A percentile compares a stretch with the other conserved stretches of the same genome.
These are phyloP conservation scores for Amaranthus cruentus DNA, from an alignment of 148 eudicot species.

Conservation along the genomic window DNA sequence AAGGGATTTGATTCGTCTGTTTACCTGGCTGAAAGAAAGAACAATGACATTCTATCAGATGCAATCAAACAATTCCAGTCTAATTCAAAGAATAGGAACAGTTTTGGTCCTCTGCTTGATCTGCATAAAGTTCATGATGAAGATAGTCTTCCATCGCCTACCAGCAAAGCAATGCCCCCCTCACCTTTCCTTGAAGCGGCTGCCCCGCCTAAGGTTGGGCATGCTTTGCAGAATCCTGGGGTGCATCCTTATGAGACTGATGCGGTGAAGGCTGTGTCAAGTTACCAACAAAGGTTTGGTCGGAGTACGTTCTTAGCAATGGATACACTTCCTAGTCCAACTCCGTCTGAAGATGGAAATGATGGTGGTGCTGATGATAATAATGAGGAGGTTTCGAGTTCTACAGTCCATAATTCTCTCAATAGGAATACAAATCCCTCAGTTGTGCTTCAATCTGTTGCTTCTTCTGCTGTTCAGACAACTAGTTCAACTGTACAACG, in stretches of 20 bases:
- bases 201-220: constrained; percentile 26
- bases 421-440: constrained; percentile 24
- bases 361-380: constrained; percentile 47
- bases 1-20: constrained; percentile 28
- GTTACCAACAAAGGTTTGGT: constrained; percentile 90
- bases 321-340: constrained; percentile 91
- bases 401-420: constrained; percentile 20
- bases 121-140: constrained; percentile 84
- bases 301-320: constrained; percentile 43
- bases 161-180: constrained; percentile 43
- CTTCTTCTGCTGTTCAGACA: constrained; percentile 25
- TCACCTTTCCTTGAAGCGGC: constrained; percentile 30
- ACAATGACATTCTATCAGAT: constrained; percentile 20
- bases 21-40: constrained; percentile 27
- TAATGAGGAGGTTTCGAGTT: constrained; percentile 68
- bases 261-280: constrained; percentile 76
- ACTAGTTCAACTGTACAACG: constrained; percentile 35
- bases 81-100: constrained; percentile 43
- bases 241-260: constrained; percentile 82
- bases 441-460: constrained; percentile 27
- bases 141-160: constrained; percentile 95
- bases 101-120: constrained; percentile 63
- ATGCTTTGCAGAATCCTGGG: constrained; percentile 24
- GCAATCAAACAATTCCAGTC: constrained; percentile 29
- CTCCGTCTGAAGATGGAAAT: constrained; percentile 81